These are phyloP conservation scores for Scheffersomyces lignosus DNA, from an alignment of 805 yeast genomes.

Conservation along the genomic window DNA sequence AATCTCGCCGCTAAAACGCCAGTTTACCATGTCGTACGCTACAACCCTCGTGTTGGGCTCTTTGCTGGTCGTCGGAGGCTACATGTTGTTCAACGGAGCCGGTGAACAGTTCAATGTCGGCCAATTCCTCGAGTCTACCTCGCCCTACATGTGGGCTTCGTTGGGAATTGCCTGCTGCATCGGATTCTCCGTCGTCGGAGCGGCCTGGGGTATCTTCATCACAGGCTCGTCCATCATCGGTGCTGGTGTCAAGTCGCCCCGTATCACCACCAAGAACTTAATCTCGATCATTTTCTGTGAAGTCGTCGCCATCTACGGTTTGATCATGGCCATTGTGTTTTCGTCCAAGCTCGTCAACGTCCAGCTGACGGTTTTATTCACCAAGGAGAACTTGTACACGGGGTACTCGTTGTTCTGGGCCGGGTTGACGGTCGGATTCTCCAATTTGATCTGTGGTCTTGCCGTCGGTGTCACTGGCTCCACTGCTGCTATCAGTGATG, in stretches of 20 bases:
- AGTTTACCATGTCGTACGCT: slow-evolving; percentile 10
- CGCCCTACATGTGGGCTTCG: slow-evolving; percentile 97
- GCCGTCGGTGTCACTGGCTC: slow-evolving; percentile 98
- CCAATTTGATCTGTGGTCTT: slow-evolving; percentile 93
- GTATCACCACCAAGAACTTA: slow-evolving; percentile 95
- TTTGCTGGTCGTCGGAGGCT: slow-evolving; percentile 44
- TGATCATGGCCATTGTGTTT: slow-evolving; percentile 96
- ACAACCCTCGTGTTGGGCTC: slow-evolving; percentile 30
- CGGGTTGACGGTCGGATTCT: slow-evolving; percentile 90
- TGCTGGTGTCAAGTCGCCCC: slow-evolving; percentile 97
- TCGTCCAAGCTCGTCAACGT: slow-evolving; percentile 81
- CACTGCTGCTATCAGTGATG: slow-evolving; percentile 97
- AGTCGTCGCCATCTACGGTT: slow-evolving; percentile 97
- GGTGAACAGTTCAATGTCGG: slow-evolving; percentile 94
- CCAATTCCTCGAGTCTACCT: slow-evolving; percentile 74
- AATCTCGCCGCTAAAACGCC: too few relatives aligned
- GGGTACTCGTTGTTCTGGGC: slow-evolving; percentile 98
- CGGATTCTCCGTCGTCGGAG: slow-evolving; percentile 93
- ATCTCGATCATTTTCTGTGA: slow-evolving; percentile 98
- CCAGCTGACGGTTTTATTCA: slow-evolving; percentile 58
- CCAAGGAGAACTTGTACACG: slow-evolving; percentile 88
- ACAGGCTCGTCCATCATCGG: slow-evolving; percentile 95
- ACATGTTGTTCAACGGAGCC: slow-evolving; percentile 83
- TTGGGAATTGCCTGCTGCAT: slow-evolving; percentile 89
- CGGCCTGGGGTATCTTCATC: slow-evolving; percentile 98